Evolutionary conservation across 2,329 filamentous ascomycete species (phyloP).

Genomic region (Diaporthe helianthi): DNA sequence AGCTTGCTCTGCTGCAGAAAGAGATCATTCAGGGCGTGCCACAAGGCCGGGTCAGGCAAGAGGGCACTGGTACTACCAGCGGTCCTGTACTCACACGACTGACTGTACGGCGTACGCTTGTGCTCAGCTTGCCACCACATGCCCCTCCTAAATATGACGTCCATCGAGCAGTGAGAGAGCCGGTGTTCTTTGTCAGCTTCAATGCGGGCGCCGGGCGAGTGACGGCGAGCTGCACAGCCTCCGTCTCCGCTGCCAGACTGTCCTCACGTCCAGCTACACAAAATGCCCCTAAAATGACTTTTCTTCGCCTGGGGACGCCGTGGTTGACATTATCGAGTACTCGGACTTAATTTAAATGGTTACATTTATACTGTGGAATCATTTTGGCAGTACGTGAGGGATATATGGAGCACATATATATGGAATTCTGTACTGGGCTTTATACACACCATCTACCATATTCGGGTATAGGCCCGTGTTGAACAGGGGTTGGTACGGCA

Average conservation of each 20-base stretch:
- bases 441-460: background rate
- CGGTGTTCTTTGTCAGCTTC: constrained; percentile 13
- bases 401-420: background rate
- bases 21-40: constrained; percentile 4
- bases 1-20: constrained; percentile 26
- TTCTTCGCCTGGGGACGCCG: background rate
- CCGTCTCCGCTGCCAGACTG: background rate
- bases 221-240: constrained; percentile 1
- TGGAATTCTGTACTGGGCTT: background rate
- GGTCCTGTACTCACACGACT: background rate
- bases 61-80: background rate
- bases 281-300: background rate
- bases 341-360: too few relatives aligned
- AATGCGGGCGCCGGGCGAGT: background rate
- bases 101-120: background rate
- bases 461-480: background rate
- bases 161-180: background rate
- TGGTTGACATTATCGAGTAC: background rate
- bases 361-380: too few relatives aligned
- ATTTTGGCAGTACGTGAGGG: background rate
- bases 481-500: background rate
- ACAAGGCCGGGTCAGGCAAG: constrained; percentile 3
- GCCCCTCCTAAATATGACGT: constrained; percentile 32
- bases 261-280: background rate
- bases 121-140: background rate